A percentile compares a stretch with the other conserved stretches of the same genome.
Evolutionary conservation across 2,329 filamentous ascomycete genomes (phyloP).

Genomic region (Xylaria sp.): DNA sequence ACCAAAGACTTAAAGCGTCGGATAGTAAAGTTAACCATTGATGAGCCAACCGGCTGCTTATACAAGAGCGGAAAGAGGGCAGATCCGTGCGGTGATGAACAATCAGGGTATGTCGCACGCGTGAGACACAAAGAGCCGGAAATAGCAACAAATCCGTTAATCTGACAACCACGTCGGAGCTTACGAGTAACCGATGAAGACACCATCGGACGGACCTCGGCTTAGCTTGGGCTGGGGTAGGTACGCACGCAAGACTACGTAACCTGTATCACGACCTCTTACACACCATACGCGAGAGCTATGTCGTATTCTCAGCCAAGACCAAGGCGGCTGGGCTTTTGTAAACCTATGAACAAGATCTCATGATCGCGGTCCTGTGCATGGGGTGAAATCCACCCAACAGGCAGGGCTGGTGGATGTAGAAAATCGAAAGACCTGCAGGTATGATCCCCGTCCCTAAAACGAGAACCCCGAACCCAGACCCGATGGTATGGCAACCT

Average conservation of each 20-base stretch:
- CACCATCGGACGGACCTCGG: neutral
- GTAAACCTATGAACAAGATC: neutral
- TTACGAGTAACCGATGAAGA: neutral
- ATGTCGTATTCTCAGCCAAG: neutral
- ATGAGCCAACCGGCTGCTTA: neutral
- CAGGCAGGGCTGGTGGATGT: neutral
- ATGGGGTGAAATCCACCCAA: neutral
- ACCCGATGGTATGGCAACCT: slow-evolving; percentile 8
- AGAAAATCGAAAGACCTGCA: slow-evolving; percentile 8
- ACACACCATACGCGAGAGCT: neutral
- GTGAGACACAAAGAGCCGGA: neutral
- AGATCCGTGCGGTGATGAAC: neutral
- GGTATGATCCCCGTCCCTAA: slow-evolving; percentile 1
- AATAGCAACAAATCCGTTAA: slow-evolving; percentile 1
- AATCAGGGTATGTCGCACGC: neutral
- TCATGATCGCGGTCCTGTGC: neutral
- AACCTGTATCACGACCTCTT: neutral
- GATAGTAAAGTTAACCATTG: neutral
- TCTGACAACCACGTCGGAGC: neutral
- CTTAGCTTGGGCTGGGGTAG: neutral
- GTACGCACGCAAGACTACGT: neutral
- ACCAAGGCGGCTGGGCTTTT: neutral
- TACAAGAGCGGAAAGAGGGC: neutral
- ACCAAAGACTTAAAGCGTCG: neutral
- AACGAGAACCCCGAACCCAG: slow-evolving; percentile 3